phyloP scores from a whole-genome alignment of 441 rosid species.

The Euphorbia corollata region DNA sequence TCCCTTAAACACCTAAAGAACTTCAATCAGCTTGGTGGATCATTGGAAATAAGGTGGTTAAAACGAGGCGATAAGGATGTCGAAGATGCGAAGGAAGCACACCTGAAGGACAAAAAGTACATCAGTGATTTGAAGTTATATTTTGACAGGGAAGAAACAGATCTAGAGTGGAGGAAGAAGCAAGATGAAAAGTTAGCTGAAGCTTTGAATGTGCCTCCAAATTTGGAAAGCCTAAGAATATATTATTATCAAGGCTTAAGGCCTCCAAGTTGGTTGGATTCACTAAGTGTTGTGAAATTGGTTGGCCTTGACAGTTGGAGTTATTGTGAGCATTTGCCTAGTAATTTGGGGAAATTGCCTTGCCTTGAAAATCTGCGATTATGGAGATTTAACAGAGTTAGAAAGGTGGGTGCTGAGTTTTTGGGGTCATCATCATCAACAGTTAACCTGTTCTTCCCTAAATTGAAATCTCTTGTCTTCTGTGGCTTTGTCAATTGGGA shows the following conservation, averaged over 20 bases:
- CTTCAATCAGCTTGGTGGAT: background rate
- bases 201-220: background rate
- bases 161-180: background rate
- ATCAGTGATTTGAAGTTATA: background rate
- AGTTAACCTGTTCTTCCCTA: background rate
- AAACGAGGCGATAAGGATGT: background rate
- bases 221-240: background rate
- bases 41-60: background rate
- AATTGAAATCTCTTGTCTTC: no score
- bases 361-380: background rate
- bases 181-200: conserved; percentile 1
- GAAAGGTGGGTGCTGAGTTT: conserved; percentile 6
- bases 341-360: background rate
- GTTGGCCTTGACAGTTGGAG: background rate
- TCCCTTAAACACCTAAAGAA: conserved; percentile 1
- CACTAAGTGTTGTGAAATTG: background rate
- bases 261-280: background rate
- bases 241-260: background rate
- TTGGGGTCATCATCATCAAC: background rate
- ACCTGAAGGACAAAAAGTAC: background rate
- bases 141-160: background rate
- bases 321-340: no score
- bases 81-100: background rate
- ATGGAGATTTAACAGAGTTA: background rate
- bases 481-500: no score